Percentiles rank a stretch among this genome's conserved stretches.
Conservation (phyloP, 1,139 yeast genomes). For the Taphrina confusa region DNA sequence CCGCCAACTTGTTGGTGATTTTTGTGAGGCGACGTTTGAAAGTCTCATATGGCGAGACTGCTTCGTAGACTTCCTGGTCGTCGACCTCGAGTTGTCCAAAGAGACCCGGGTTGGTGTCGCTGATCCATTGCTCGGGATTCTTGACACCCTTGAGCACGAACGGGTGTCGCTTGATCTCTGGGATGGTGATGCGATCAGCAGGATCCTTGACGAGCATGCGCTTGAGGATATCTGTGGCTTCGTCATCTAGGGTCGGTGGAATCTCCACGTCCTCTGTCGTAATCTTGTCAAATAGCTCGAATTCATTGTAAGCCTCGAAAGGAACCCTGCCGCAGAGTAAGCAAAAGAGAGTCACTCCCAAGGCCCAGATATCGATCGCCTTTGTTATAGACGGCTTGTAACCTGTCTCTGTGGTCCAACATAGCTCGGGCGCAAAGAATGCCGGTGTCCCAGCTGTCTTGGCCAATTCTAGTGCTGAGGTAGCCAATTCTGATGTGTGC, state of each 20-base stretch:
- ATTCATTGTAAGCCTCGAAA: slow-evolving; percentile 85
- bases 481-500: slow-evolving; percentile 54
- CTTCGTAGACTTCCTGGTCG: slow-evolving; percentile 68
- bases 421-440: slow-evolving; percentile 75
- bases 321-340: slow-evolving; percentile 85
- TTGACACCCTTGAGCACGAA: slow-evolving; percentile 67
- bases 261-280: slow-evolving; percentile 62
- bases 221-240: slow-evolving; percentile 65
- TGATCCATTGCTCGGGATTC: slow-evolving; percentile 44
- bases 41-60: slow-evolving; percentile 51
- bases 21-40: slow-evolving; percentile 30
- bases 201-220: slow-evolving; percentile 74
- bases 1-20: slow-evolving; percentile 20
- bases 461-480: slow-evolving; percentile 72
- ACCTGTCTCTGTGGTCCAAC: slow-evolving; percentile 52
- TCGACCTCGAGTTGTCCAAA: slow-evolving; percentile 57
- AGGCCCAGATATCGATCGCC: slow-evolving; percentile 94
- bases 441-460: slow-evolving; percentile 93
- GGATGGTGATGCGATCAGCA: slow-evolving; percentile 63
- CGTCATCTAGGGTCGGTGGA: slow-evolving; percentile 50
- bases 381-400: slow-evolving; percentile 59
- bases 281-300: slow-evolving; percentile 80
- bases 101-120: slow-evolving; percentile 42
- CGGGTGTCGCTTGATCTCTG: slow-evolving; percentile 76
- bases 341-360: slow-evolving; percentile 91